A percentile compares a stretch with the other conserved stretches of the same genome.
Evolutionary conservation across 768 basidiomycete genomes (phyloP).

Genomic region (Holtermannia corniformis): DNA sequence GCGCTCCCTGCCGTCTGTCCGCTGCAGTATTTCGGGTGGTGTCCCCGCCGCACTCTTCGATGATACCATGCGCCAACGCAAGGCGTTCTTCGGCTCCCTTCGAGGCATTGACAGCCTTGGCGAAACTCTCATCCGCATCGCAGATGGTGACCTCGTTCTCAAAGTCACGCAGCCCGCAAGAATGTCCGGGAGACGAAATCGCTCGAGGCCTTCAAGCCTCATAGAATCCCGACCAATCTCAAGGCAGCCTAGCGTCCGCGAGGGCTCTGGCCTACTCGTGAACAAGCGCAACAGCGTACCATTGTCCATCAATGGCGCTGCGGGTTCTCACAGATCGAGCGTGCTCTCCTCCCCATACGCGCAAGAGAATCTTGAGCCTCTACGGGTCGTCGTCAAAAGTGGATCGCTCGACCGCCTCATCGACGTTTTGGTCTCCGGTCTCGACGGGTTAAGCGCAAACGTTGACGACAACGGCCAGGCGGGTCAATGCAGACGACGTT

Average conservation of each 20-base stretch:
- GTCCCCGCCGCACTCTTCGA: not conserved
- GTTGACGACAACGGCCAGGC: constrained; percentile 3
- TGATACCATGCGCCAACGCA: not conserved
- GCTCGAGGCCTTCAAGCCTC: not conserved
- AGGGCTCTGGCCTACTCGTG: not conserved
- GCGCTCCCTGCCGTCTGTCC: not conserved
- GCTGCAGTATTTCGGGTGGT: not conserved
- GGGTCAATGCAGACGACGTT: not conserved
- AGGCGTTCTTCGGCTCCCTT: not conserved
- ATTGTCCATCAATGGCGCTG: not conserved
- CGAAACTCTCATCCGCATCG: not conserved
- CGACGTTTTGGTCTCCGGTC: constrained; percentile 5
- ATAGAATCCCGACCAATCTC: not conserved
- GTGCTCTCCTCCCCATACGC: not conserved
- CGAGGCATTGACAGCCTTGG: not conserved
- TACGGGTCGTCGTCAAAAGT: constrained; percentile 1
- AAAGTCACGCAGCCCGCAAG: not conserved
- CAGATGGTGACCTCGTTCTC: not conserved
- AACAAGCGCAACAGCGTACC: not conserved
- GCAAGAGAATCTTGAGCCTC: not conserved
- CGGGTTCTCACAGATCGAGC: not conserved
- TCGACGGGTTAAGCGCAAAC: not conserved
- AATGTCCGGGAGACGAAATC: not conserved
- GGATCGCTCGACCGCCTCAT: constrained; percentile 5
- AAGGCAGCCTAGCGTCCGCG: not conserved